Conservation (phyloP, 257 asterid genomes). For the Echites panduratus region DNA sequence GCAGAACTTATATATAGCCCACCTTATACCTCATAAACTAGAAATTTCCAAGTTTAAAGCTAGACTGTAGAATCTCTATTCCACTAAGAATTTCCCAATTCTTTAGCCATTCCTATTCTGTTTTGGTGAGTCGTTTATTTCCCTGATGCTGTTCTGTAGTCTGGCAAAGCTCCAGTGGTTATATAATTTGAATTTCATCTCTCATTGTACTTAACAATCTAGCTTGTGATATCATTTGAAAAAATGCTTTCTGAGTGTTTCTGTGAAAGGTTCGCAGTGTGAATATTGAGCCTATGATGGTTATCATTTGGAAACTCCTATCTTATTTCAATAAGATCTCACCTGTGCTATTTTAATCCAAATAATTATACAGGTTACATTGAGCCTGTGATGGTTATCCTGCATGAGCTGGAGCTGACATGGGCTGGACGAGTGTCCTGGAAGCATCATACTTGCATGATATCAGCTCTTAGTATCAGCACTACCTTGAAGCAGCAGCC, state of each 20-base stretch:
- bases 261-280: neutral
- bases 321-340: neutral
- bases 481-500: constrained; percentile 94
- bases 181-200: neutral
- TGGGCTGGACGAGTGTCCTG: constrained; percentile 97
- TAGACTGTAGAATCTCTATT: neutral
- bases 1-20: too few relatives aligned
- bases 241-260: neutral
- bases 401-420: constrained; percentile 89
- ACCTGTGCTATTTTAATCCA: constrained; percentile 4
- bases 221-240: neutral
- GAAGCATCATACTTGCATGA: constrained; percentile 87
- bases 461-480: constrained; percentile 92
- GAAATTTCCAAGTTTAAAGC: neutral
- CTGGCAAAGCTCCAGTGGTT: neutral
- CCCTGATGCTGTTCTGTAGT: neutral
- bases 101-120: neutral
- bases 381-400: constrained; percentile 96
- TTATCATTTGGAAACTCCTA: neutral
- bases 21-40: neutral
- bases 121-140: neutral
- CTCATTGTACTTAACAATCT: neutral
- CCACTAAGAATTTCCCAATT: neutral
- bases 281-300: neutral
- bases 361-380: constrained; percentile 64